Evolutionary conservation across 495 filamentous ascomycete genomes (phyloP).

Genomic region (Massariosphaeria phaeospora): DNA sequence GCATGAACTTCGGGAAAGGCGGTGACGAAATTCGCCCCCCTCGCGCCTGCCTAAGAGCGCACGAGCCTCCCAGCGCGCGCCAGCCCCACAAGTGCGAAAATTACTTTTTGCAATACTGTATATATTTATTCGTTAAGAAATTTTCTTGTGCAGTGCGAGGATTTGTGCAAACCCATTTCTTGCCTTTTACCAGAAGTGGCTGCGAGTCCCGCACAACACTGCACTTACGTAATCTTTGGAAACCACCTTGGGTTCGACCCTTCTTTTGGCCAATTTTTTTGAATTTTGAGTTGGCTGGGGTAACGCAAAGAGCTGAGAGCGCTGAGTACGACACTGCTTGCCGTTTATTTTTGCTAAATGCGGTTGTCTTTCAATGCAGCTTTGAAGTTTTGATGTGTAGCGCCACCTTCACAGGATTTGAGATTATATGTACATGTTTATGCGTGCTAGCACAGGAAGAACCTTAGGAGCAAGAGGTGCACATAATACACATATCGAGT

Average conservation of each 20-base stretch:
- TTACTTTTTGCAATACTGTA: not conserved
- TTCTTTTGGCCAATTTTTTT: conserved; percentile 23
- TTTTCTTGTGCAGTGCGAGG: conserved; percentile 31
- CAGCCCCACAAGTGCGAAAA: not conserved
- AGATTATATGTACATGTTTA: too few relatives aligned
- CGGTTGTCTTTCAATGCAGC: not conserved
- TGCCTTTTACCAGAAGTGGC: conserved; percentile 42
- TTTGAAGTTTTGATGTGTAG: not conserved
- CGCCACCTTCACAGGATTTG: not conserved
- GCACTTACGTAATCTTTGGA: conserved; percentile 36
- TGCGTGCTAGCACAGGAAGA: too few relatives aligned
- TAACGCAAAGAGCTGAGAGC: not conserved
- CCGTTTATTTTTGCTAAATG: not conserved
- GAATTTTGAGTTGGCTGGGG: not conserved
- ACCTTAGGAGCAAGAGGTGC: too few relatives aligned
- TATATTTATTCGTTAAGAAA: conserved; percentile 5
- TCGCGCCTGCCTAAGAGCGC: too few relatives aligned
- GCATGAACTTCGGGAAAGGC: too few relatives aligned
- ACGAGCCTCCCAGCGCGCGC: too few relatives aligned
- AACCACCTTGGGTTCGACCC: conserved; percentile 29
- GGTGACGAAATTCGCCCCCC: too few relatives aligned
- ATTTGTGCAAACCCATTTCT: conserved; percentile 38
- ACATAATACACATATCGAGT: not conserved
- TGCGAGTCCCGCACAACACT: conserved; percentile 35
- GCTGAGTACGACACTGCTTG: not conserved